phyloP scores from a whole-genome alignment of 257 asterid genomes.

The Gentiana dahurica region DNA sequence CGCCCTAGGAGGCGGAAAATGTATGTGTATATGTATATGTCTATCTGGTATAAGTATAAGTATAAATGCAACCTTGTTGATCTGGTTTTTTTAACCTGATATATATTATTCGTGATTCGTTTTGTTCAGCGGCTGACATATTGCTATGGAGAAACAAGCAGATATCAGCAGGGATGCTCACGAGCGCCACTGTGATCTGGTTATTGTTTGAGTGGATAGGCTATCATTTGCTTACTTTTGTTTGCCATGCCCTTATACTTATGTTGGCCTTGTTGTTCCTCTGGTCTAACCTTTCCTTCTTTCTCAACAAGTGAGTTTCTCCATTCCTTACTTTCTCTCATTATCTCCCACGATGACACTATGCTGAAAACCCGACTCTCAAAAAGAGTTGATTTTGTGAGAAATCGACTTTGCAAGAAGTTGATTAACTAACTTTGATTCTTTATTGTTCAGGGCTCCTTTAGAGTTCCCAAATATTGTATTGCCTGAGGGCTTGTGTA shows the following conservation, averaged over 20 bases:
- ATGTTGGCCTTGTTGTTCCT: slow-evolving; percentile 59
- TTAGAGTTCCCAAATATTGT: slow-evolving; percentile 42
- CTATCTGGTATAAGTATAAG: background rate
- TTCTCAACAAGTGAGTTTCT: slow-evolving; percentile 52
- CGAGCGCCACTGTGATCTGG: slow-evolving; percentile 88
- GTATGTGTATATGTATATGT: slow-evolving; percentile 18
- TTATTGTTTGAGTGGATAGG: slow-evolving; percentile 86
- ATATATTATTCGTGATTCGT: background rate
- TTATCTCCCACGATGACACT: background rate
- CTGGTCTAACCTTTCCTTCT: slow-evolving; percentile 85
- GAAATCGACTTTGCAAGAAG: background rate
- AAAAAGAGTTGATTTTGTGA: background rate
- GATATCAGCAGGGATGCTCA: slow-evolving; percentile 64
- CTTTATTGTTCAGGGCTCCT: slow-evolving; percentile 37
- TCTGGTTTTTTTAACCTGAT: background rate
- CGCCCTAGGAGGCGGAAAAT: slow-evolving; percentile 75
- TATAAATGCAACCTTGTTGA: background rate
- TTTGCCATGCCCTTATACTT: slow-evolving; percentile 78
- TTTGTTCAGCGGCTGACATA: slow-evolving; percentile 72
- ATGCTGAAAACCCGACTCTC: too few species aligned
- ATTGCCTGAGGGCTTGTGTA: slow-evolving; percentile 58
- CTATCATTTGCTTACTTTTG: slow-evolving; percentile 69
- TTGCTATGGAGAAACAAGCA: slow-evolving; percentile 94
- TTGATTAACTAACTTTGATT: background rate
- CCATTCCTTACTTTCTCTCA: background rate